Conservation (phyloP, 129 eudicot genomes). For the Escallonia rubra region DNA sequence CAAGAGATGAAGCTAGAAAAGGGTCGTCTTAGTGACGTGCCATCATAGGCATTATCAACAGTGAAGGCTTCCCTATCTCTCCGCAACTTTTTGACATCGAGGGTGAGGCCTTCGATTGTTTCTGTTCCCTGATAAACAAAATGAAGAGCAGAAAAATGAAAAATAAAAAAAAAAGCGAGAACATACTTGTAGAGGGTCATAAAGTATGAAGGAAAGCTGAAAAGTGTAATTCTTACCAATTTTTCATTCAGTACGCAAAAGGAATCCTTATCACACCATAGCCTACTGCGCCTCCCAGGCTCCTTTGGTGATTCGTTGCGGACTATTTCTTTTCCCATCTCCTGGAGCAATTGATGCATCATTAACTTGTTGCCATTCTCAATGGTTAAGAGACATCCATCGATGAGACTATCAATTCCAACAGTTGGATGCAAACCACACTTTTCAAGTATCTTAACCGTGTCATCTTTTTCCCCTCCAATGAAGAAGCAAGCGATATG, state of each 20-base stretch:
- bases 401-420: background rate
- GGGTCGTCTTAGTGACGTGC: too few relatives aligned
- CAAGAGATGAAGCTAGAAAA: too few relatives aligned
- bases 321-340: background rate
- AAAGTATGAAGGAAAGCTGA: too few relatives aligned
- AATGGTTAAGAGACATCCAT: background rate
- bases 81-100: background rate
- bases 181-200: too few relatives aligned
- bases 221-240: background rate
- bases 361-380: background rate
- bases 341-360: constrained; percentile 3
- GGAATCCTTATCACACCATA: too few relatives aligned
- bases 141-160: background rate
- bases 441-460: background rate
- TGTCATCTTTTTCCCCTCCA: background rate
- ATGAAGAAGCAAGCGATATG: constrained; percentile 3
- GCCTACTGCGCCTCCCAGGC: too few relatives aligned
- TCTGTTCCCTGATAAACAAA: background rate
- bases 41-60: too few relatives aligned
- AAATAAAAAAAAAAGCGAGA: background rate
- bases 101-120: background rate
- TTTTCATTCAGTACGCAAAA: background rate
- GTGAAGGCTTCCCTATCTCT: background rate
- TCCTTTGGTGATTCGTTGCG: too few relatives aligned
- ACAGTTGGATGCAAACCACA: background rate